phyloP scores from a whole-genome alignment of 208 protist genomes.

The Angomonas deanei region DNA sequence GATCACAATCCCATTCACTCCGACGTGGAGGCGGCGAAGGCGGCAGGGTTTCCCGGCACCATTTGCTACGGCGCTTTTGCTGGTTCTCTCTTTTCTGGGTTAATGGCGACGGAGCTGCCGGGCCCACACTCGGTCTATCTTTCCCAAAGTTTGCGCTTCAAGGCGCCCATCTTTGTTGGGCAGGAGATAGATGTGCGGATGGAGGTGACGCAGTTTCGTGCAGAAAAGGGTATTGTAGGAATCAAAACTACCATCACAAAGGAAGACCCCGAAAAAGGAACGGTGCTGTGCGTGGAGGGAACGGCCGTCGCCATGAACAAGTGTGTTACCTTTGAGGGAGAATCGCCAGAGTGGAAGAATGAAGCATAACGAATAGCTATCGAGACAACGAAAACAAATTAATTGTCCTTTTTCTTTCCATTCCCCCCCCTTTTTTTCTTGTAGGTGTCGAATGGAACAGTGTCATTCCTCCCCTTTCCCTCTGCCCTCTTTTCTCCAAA shows the following conservation, averaged over 20 bases:
- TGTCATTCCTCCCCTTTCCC: not conserved
- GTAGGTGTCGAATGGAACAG: not conserved
- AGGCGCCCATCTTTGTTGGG: constrained; percentile 66
- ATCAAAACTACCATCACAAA: constrained; percentile 55
- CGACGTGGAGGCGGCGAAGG: constrained; percentile 50
- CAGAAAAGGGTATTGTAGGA: constrained; percentile 55
- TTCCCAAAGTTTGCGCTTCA: constrained; percentile 76
- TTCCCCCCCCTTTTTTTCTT: constrained; percentile 10
- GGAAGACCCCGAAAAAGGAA: constrained; percentile 38
- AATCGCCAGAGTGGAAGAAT: constrained; percentile 62
- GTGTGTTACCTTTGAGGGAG: constrained; percentile 64
- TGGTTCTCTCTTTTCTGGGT: constrained; percentile 73
- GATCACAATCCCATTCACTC: constrained; percentile 83
- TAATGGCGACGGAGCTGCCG: constrained; percentile 77
- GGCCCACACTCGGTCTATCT: constrained; percentile 79
- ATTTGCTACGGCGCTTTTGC: constrained; percentile 82
- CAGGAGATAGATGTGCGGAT: constrained; percentile 66
- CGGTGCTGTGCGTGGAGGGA: constrained; percentile 65
- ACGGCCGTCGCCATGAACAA: constrained; percentile 83
- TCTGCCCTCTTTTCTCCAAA: constrained; percentile 4
- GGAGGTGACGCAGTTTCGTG: constrained; percentile 59
- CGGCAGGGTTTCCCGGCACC: constrained; percentile 61
- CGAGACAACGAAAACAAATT: not conserved
- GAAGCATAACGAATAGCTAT: constrained; percentile 13
- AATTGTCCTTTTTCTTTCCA: constrained; percentile 13